Evolutionary conservation across 108 stramenopile species (phyloP).

Genomic region (Parmales sp.): DNA sequence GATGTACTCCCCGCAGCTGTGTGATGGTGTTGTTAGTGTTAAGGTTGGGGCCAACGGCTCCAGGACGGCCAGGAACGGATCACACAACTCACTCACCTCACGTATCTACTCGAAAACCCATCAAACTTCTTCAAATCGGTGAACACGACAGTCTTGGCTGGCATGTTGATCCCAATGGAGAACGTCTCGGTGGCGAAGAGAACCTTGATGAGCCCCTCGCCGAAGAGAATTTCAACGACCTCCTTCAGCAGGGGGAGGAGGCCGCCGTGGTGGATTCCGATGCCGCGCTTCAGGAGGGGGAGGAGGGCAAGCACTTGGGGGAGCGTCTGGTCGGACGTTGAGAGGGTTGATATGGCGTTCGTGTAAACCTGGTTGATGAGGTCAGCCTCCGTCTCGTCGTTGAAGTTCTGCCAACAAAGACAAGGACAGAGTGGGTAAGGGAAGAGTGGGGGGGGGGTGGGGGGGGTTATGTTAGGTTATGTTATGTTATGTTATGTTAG

Average conservation of each 20-base stretch:
- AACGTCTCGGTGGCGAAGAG: slow-evolving; percentile 99
- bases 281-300: slow-evolving; percentile 89
- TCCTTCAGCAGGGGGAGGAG: slow-evolving; percentile 97
- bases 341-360: slow-evolving; percentile 89
- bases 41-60: too few relatives aligned
- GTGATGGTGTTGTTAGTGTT: too few relatives aligned
- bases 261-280: slow-evolving; percentile 99
- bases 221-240: slow-evolving; percentile 96
- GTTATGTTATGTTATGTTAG: too few relatives aligned
- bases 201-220: slow-evolving; percentile 90
- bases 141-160: slow-evolving; percentile 99
- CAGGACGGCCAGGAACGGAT: too few relatives aligned
- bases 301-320: slow-evolving; percentile 90
- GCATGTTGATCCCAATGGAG: slow-evolving; percentile 99
- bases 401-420: too few relatives aligned
- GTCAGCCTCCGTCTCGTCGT: slow-evolving; percentile 90
- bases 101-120: slow-evolving; percentile 64
- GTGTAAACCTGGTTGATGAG: slow-evolving; percentile 86
- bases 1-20: slow-evolving; percentile 82
- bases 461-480: too few relatives aligned
- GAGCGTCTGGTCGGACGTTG: slow-evolving; percentile 87
- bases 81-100: too few relatives aligned
- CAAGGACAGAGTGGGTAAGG: too few relatives aligned
- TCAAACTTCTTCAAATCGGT: slow-evolving; percentile 95
- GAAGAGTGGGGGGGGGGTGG: too few relatives aligned